phyloP scores from a whole-genome alignment of 1,139 yeast species.

The Arxiozyma slooffiae region DNA sequence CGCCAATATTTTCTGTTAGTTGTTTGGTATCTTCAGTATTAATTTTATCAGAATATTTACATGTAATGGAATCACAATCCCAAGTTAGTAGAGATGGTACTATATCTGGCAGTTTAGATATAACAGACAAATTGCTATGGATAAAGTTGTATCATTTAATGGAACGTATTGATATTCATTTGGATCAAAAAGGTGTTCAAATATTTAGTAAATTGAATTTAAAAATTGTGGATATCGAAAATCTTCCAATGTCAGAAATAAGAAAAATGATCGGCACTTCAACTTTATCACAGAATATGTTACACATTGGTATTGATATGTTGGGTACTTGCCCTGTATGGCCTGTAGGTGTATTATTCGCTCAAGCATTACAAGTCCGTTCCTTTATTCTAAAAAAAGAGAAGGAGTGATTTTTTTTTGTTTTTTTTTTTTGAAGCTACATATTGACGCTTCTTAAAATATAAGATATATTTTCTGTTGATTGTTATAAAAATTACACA shows the following conservation, averaged over 20 bases:
- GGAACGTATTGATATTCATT: conserved; percentile 46
- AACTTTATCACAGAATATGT: conserved; percentile 45
- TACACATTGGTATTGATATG: conserved; percentile 60
- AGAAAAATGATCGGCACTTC: neutral
- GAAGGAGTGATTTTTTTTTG: neutral
- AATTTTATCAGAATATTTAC: conserved; percentile 52
- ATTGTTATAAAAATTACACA: no score
- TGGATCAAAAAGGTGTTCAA: conserved; percentile 31
- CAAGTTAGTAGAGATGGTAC: neutral
- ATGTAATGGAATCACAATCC: conserved; percentile 42
- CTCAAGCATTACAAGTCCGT: conserved; percentile 63
- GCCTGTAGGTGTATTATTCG: conserved; percentile 69
- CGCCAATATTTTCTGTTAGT: conserved; percentile 65
- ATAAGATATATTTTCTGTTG: neutral
- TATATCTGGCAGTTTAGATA: conserved; percentile 17
- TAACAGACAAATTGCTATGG: conserved; percentile 34
- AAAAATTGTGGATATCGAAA: conserved; percentile 16
- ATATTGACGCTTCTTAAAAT: neutral
- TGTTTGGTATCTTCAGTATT: conserved; percentile 54
- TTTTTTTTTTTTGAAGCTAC: neutral
- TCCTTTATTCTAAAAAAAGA: conserved; percentile 34
- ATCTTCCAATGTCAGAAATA: conserved; percentile 26
- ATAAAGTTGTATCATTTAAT: conserved; percentile 34
- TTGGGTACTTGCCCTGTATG: conserved; percentile 76
- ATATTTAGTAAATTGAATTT: neutral